Percentiles rank a stretch among this genome's conserved stretches.
These are phyloP conservation scores for Sarocladium kiliense DNA, from an alignment of 2,329 filamentous ascomycete genomes.

Conservation along the genomic window DNA sequence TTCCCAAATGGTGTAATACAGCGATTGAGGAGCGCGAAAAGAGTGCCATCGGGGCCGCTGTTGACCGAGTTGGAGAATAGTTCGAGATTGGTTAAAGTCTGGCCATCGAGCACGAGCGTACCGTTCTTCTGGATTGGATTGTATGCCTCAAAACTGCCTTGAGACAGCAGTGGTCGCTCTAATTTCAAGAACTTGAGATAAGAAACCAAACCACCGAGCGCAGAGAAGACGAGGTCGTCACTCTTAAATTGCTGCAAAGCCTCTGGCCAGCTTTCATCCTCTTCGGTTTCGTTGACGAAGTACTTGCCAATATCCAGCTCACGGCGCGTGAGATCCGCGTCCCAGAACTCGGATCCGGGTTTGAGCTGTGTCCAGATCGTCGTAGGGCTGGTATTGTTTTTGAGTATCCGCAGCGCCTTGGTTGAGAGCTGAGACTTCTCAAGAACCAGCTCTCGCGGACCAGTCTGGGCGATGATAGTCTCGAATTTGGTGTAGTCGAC, in stretches of 20 bases:
- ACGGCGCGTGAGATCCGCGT: slow-evolving; percentile 72
- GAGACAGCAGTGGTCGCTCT: slow-evolving; percentile 78
- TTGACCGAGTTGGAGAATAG: slow-evolving; percentile 92
- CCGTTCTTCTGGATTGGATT: slow-evolving; percentile 87
- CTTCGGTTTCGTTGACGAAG: slow-evolving; percentile 56
- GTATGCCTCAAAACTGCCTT: slow-evolving; percentile 88
- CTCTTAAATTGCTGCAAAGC: slow-evolving; percentile 65
- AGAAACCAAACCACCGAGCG: slow-evolving; percentile 80
- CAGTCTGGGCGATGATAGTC: slow-evolving; percentile 88
- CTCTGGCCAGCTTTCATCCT: slow-evolving; percentile 69
- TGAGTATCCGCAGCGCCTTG: slow-evolving; percentile 88
- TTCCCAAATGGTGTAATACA: slow-evolving; percentile 98
- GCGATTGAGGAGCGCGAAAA: slow-evolving; percentile 86
- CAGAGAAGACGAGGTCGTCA: slow-evolving; percentile 83
- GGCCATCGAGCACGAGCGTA: slow-evolving; percentile 87
- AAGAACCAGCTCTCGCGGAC: slow-evolving; percentile 80
- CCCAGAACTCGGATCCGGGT: slow-evolving; percentile 83
- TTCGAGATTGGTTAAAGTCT: slow-evolving; percentile 97
- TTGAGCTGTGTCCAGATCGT: slow-evolving; percentile 96
- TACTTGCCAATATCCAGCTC: slow-evolving; percentile 79
- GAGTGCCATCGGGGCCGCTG: slow-evolving; percentile 75
- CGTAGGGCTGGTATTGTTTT: slow-evolving; percentile 88
- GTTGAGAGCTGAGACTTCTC: slow-evolving; percentile 83
- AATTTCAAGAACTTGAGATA: slow-evolving; percentile 86
- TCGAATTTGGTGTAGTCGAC: slow-evolving; percentile 94